These are phyloP conservation scores for Ophiostoma sp. DNA, from an alignment of 2,329 filamentous ascomycete species.

Conservation along the genomic window DNA sequence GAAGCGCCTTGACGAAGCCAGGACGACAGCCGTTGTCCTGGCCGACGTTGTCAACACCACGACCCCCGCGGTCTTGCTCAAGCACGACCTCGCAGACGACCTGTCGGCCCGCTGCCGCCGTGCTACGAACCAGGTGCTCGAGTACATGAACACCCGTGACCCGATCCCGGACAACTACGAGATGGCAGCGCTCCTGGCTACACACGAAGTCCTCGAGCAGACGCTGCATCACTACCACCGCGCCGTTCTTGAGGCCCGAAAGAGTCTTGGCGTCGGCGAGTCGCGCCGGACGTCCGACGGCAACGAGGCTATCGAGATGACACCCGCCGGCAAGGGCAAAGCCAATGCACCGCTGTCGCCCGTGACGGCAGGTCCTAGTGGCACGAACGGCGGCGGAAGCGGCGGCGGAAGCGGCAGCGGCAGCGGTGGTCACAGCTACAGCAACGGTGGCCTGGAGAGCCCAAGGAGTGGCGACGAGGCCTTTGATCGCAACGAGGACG, in stretches of 20 bases:
- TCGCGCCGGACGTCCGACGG: constrained; percentile 35
- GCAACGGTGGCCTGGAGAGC: background rate
- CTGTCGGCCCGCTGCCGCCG: constrained; percentile 83
- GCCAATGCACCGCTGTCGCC: constrained; percentile 28
- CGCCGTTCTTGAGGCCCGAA: constrained; percentile 65
- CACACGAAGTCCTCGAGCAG: constrained; percentile 84
- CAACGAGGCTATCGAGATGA: constrained; percentile 30
- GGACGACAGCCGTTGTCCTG: constrained; percentile 87
- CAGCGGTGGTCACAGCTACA: background rate
- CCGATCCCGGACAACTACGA: constrained; percentile 89
- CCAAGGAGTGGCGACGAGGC: background rate
- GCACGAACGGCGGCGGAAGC: constrained; percentile 22
- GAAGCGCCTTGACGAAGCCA: constrained; percentile 83
- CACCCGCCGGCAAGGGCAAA: constrained; percentile 34
- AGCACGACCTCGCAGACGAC: constrained; percentile 88
- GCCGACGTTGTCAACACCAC: constrained; percentile 88
- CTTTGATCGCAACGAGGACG: constrained; percentile 22
- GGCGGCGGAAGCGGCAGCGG: constrained; percentile 4
- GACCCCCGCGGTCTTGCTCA: constrained; percentile 69
- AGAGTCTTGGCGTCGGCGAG: constrained; percentile 49
- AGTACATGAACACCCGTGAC: constrained; percentile 77
- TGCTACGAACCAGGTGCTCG: constrained; percentile 78
- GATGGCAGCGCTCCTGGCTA: constrained; percentile 89
- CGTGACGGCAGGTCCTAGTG: constrained; percentile 23
- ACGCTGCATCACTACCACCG: constrained; percentile 83